Evolutionary conservation across 371 early-diverging fungal species (phyloP).

Genomic region (Umbelopsis sp.): DNA sequence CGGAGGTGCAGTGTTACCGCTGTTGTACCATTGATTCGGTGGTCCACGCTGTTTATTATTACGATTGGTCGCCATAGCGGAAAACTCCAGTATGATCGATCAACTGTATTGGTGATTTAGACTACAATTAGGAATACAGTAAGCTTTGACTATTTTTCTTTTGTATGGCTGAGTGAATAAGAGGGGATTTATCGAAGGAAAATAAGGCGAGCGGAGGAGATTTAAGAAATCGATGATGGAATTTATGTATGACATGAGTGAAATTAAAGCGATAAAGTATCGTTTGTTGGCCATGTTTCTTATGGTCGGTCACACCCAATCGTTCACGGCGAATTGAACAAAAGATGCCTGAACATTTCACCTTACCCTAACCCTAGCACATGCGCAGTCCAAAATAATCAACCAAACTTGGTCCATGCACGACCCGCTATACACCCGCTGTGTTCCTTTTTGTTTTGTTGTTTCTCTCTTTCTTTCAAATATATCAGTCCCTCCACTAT

Average conservation of each 20-base stretch:
- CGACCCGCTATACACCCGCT: not conserved
- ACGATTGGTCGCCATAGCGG: not conserved
- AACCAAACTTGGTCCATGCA: not conserved
- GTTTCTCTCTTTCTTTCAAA: not conserved
- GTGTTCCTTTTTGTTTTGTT: not conserved
- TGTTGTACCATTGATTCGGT: not conserved
- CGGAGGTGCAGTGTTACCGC: not conserved
- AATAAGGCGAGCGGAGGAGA: not conserved
- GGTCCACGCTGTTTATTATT: not conserved
- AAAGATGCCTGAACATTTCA: not conserved
- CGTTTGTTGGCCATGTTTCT: conserved; percentile 1
- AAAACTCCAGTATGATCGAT: not conserved
- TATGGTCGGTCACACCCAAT: conserved; percentile 11
- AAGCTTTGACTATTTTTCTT: too few species aligned
- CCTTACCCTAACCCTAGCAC: not conserved
- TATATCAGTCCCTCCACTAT: not conserved
- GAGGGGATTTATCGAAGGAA: not conserved
- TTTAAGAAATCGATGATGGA: not conserved
- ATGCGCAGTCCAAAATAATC: not conserved
- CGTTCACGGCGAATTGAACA: not conserved
- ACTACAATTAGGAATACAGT: not conserved
- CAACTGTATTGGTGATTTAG: not conserved
- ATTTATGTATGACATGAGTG: not conserved
- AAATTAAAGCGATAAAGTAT: not conserved
- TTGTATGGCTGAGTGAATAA: too few species aligned